Evolutionary conservation across 768 basidiomycete genomes (phyloP).

Genomic region (Lyophyllum shimeji): DNA sequence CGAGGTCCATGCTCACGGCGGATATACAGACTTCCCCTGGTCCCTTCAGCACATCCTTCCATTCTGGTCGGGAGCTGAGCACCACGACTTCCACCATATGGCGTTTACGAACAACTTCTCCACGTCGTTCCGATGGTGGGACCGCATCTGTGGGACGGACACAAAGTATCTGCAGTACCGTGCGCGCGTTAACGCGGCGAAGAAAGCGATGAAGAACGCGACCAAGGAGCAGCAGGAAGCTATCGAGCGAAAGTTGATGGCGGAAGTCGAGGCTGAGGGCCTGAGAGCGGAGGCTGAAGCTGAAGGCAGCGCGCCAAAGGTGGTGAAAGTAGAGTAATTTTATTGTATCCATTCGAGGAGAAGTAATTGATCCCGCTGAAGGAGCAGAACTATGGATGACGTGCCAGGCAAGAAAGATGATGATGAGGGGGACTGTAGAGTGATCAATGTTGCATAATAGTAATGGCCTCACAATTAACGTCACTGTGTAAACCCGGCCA

Average conservation of each 20-base stretch:
- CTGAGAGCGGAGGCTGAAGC: constrained; percentile 63
- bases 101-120: constrained; percentile 92
- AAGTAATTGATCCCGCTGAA: not conserved
- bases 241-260: constrained; percentile 62
- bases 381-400: not conserved
- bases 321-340: constrained; percentile 33
- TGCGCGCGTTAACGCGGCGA: constrained; percentile 59
- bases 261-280: constrained; percentile 77
- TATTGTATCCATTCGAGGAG: not conserved
- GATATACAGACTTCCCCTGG: constrained; percentile 89
- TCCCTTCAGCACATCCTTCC: constrained; percentile 88
- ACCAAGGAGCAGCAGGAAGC: constrained; percentile 50
- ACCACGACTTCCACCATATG: constrained; percentile 99
- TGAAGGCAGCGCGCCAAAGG: constrained; percentile 29
- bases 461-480: not conserved
- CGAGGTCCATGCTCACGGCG: not conserved
- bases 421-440: not conserved
- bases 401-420: too few relatives aligned
- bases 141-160: constrained; percentile 88
- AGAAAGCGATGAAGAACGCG: constrained; percentile 52
- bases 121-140: constrained; percentile 96
- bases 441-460: not conserved
- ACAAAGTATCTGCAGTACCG: constrained; percentile 84
- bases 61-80: constrained; percentile 97
- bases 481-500: not conserved